These are phyloP conservation scores for Micractinium conductrix DNA, from an alignment of 139 green algal genomes.

Conservation along the genomic window DNA sequence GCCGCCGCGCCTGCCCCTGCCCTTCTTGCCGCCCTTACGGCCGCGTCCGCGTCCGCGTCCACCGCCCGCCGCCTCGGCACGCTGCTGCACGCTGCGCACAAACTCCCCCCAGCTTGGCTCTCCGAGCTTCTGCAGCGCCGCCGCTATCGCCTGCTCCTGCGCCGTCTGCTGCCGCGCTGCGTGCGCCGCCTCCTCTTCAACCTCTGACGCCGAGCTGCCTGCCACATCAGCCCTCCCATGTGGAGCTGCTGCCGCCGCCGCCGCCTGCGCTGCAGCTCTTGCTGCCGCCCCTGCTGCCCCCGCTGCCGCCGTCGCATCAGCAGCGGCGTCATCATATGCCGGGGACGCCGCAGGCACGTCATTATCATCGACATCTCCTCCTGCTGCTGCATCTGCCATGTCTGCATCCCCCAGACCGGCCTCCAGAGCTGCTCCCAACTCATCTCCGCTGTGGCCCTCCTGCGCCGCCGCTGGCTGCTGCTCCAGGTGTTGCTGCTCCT, in stretches of 20 bases:
- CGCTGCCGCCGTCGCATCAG: too few species aligned
- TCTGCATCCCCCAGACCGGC: neutral
- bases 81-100: neutral
- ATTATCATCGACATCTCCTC: too few species aligned
- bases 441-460: neutral
- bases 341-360: too few species aligned
- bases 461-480: neutral
- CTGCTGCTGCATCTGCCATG: neutral
- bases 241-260: too few species aligned
- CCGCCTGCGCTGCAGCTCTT: neutral
- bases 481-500: too few species aligned
- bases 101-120: slow-evolving; percentile 1
- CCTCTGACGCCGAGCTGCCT: too few species aligned
- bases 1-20: neutral
- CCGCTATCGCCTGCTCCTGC: neutral
- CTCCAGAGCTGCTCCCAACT: neutral
- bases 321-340: too few species aligned
- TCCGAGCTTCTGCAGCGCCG: neutral
- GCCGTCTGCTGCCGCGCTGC: neutral
- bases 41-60: slow-evolving; percentile 10
- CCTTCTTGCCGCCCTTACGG: neutral
- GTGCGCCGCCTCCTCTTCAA: too few species aligned
- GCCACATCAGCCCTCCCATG: too few species aligned
- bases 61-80: neutral
- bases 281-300: neutral